These are phyloP conservation scores for Craterostigma plantagineum DNA, from an alignment of 257 asterid genomes.

Conservation along the genomic window DNA sequence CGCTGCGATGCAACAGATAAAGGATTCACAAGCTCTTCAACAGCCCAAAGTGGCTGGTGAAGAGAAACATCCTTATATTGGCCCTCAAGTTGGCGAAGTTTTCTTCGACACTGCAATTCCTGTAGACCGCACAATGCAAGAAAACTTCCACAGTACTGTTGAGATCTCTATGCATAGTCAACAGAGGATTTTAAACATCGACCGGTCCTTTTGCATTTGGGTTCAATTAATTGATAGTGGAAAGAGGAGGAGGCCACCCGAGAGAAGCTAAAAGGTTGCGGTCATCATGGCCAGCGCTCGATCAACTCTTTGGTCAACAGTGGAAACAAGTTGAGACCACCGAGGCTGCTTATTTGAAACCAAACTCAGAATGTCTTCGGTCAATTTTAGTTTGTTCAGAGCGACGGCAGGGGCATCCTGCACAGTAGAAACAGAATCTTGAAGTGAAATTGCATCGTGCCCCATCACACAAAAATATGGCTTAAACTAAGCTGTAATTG, in stretches of 20 bases:
- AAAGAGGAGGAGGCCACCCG: slow-evolving; percentile 91
- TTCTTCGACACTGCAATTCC: slow-evolving; percentile 74
- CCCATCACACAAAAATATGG: background rate
- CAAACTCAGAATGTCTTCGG: slow-evolving; percentile 54
- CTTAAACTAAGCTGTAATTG: background rate
- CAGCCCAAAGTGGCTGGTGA: slow-evolving; percentile 90
- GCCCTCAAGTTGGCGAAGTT: slow-evolving; percentile 69
- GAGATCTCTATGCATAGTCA: slow-evolving; percentile 67
- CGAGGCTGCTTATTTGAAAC: slow-evolving; percentile 59
- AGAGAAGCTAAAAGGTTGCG: slow-evolving; percentile 83
- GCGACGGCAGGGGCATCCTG: slow-evolving; percentile 63
- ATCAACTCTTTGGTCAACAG: slow-evolving; percentile 93
- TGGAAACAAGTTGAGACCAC: slow-evolving; percentile 72
- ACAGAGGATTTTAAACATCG: slow-evolving; percentile 54
- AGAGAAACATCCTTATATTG: slow-evolving; percentile 25
- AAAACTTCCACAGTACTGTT: slow-evolving; percentile 67
- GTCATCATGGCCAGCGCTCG: slow-evolving; percentile 89
- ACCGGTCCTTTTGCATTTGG: slow-evolving; percentile 27
- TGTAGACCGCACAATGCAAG: slow-evolving; percentile 81
- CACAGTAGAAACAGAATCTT: slow-evolving; percentile 9
- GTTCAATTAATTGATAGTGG: slow-evolving; percentile 36
- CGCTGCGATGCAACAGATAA: slow-evolving; percentile 58
- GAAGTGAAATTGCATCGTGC: background rate
- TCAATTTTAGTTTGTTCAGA: slow-evolving; percentile 36
- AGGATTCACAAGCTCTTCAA: slow-evolving; percentile 96